Conservation (phyloP, 2,329 filamentous ascomycete genomes). For the Pyrenophora tritici-repentis region DNA sequence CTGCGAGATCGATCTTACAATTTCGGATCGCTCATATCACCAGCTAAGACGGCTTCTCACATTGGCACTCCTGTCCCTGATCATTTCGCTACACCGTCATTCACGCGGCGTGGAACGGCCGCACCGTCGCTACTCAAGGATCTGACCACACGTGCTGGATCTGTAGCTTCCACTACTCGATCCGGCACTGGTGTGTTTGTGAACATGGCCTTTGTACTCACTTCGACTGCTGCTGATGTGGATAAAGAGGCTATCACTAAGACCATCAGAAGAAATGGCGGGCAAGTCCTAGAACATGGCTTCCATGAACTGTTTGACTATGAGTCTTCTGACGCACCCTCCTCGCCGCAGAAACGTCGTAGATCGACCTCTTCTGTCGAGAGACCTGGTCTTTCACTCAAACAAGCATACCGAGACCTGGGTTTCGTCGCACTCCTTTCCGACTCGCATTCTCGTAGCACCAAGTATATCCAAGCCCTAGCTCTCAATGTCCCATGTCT, state of each 20-base stretch:
- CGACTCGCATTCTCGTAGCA: conserved; percentile 81
- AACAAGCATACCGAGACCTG: conserved; percentile 56
- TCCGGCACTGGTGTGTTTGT: conserved; percentile 63
- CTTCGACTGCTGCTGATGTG: conserved; percentile 62
- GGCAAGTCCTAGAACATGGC: conserved; percentile 70
- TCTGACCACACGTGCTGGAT: conserved; percentile 31
- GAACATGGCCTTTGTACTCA: conserved; percentile 87
- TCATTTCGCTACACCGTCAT: conserved; percentile 55
- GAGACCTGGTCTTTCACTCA: conserved; percentile 58
- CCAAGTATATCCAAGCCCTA: conserved; percentile 93
- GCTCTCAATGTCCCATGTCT: conserved; percentile 88
- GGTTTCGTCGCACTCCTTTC: conserved; percentile 87
- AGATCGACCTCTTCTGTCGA: conserved; percentile 21
- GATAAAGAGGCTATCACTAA: conserved; percentile 63
- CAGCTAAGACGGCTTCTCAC: conserved; percentile 25
- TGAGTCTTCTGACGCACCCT: conserved; percentile 32
- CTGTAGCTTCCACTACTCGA: conserved; percentile 34
- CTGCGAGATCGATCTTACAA: conserved; percentile 48
- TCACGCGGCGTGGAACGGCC: conserved; percentile 50
- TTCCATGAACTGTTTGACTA: conserved; percentile 80
- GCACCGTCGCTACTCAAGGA: conserved; percentile 35
- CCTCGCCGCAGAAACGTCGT: conserved; percentile 21
- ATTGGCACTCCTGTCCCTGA: conserved; percentile 38
- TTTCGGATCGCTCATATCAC: conserved; percentile 24
- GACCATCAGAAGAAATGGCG: conserved; percentile 73